Percentiles rank a stretch among this genome's conserved stretches.
phyloP scores from a whole-genome alignment of 1,284 basidiomycete genomes.

The Tilletia horrida region DNA sequence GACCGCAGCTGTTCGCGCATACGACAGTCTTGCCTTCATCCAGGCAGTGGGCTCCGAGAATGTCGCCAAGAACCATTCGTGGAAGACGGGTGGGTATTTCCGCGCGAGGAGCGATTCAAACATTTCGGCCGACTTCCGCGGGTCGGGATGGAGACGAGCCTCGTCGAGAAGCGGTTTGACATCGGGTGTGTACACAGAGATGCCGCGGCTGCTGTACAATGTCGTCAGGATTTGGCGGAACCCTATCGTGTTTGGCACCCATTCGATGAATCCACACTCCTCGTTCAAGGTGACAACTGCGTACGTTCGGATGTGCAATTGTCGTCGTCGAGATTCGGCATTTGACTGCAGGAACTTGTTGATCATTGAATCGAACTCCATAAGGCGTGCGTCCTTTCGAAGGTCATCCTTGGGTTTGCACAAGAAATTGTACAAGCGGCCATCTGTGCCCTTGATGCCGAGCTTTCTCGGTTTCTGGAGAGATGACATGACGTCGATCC shows the following conservation, averaged over 20 bases:
- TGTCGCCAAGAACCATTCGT: conserved; percentile 94
- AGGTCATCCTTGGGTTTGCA: conserved; percentile 98
- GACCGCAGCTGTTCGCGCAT: conserved; percentile 85
- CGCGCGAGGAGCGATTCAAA: not conserved
- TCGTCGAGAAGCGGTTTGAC: conserved; percentile 14
- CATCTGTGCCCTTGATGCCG: conserved; percentile 77
- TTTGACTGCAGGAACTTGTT: conserved; percentile 93
- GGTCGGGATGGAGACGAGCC: conserved; percentile 18
- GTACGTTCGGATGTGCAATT: conserved; percentile 64
- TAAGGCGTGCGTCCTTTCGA: conserved; percentile 91
- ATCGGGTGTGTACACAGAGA: conserved; percentile 46
- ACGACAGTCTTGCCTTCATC: conserved; percentile 81
- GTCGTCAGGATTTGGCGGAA: conserved; percentile 74
- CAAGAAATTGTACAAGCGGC: conserved; percentile 81
- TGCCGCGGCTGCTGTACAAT: conserved; percentile 62
- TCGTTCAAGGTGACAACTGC: conserved; percentile 95
- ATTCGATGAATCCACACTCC: conserved; percentile 95
- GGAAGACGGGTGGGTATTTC: conserved; percentile 73
- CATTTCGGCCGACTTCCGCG: conserved; percentile 38
- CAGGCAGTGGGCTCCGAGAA: conserved; percentile 96
- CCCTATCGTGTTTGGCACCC: conserved; percentile 91
- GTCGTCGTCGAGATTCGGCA: conserved; percentile 70
- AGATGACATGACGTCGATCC: conserved; percentile 87
- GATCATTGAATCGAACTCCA: conserved; percentile 98
- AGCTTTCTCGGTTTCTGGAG: conserved; percentile 90